Evolutionary conservation across 768 basidiomycete genomes (phyloP).

Genomic region (Pisolithus microcarpus): DNA sequence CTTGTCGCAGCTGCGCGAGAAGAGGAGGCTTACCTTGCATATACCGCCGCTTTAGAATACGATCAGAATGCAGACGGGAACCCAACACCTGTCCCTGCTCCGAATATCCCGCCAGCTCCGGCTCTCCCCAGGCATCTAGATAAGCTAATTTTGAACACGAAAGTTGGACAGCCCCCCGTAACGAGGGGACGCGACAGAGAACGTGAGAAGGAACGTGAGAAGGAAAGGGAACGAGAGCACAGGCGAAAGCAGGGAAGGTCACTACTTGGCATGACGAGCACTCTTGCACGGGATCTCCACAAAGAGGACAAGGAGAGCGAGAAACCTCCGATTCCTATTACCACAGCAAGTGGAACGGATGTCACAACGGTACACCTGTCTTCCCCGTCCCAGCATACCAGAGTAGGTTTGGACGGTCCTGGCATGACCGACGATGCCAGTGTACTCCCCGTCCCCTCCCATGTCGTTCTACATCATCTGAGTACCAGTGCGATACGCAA

Average conservation of each 20-base stretch:
- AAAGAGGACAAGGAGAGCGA: constrained; percentile 20
- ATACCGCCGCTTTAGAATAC: constrained; percentile 25
- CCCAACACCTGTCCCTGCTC: constrained; percentile 43
- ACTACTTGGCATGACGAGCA: constrained; percentile 30
- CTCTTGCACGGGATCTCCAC: constrained; percentile 21
- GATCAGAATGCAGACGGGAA: constrained; percentile 33
- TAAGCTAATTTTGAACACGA: constrained; percentile 80
- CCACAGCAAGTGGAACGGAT: constrained; percentile 34
- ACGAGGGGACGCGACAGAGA: constrained; percentile 29
- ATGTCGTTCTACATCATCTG: constrained; percentile 90
- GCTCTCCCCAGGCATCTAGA: constrained; percentile 85
- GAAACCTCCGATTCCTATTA: constrained; percentile 25
- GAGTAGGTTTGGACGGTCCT: constrained; percentile 30
- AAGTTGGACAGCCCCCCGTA: constrained; percentile 27
- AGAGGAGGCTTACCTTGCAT: constrained; percentile 69
- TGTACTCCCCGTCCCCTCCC: constrained; percentile 87
- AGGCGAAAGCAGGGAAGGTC: constrained; percentile 27
- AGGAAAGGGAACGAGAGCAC: constrained; percentile 26
- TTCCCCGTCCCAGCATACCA: constrained; percentile 18
- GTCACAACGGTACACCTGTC: constrained; percentile 26
- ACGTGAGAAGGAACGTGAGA: constrained; percentile 29
- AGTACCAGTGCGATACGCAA: constrained; percentile 94
- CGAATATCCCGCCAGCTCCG: constrained; percentile 84
- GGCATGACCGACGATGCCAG: constrained; percentile 79
- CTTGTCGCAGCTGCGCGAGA: constrained; percentile 74